phyloP scores from a whole-genome alignment of 2,329 filamentous ascomycete species.

The Zarea fungicola region DNA sequence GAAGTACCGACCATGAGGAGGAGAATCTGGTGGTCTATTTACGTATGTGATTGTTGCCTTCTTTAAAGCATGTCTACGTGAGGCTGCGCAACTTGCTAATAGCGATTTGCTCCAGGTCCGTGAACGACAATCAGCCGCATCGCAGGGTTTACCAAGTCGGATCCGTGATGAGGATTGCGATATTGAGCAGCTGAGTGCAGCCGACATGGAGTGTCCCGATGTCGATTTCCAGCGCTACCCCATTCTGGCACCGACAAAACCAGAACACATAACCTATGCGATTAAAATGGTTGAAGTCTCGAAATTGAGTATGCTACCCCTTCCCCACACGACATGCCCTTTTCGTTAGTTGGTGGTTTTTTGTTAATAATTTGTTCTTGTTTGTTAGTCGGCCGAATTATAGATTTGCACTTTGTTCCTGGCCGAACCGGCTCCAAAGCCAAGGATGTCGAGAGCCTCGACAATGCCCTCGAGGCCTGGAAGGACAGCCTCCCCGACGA shows the following conservation, averaged over 20 bases:
- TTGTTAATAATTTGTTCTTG: too few species aligned
- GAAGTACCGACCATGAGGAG: slow-evolving; percentile 32
- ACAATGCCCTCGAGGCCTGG: slow-evolving; percentile 29
- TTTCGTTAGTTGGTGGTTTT: too few species aligned
- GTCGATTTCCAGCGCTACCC: slow-evolving; percentile 15
- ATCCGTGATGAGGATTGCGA: slow-evolving; percentile 36
- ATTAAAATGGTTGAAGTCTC: slow-evolving; percentile 36
- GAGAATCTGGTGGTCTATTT: slow-evolving; percentile 51
- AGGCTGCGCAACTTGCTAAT: too few species aligned
- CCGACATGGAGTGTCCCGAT: slow-evolving; percentile 28
- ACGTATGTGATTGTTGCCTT: too few species aligned
- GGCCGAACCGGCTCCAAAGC: slow-evolving; percentile 25
- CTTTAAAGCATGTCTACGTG: too few species aligned
- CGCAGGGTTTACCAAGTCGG: slow-evolving; percentile 30
- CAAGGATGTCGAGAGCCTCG: slow-evolving; percentile 25
- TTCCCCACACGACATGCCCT: too few species aligned
- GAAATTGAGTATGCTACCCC: slow-evolving; percentile 23
- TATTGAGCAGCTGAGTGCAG: slow-evolving; percentile 27
- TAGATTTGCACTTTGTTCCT: slow-evolving; percentile 32
- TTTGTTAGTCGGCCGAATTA: slow-evolving; percentile 31
- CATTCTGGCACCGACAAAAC: slow-evolving; percentile 26
- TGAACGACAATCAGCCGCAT: slow-evolving; percentile 32
- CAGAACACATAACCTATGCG: slow-evolving; percentile 29
- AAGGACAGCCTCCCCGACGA: slow-evolving; percentile 27
- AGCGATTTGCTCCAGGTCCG: slow-evolving; percentile 26